These are phyloP conservation scores for Metschnikowia baotianmanensis DNA, from an alignment of 805 yeast genomes.

Conservation along the genomic window DNA sequence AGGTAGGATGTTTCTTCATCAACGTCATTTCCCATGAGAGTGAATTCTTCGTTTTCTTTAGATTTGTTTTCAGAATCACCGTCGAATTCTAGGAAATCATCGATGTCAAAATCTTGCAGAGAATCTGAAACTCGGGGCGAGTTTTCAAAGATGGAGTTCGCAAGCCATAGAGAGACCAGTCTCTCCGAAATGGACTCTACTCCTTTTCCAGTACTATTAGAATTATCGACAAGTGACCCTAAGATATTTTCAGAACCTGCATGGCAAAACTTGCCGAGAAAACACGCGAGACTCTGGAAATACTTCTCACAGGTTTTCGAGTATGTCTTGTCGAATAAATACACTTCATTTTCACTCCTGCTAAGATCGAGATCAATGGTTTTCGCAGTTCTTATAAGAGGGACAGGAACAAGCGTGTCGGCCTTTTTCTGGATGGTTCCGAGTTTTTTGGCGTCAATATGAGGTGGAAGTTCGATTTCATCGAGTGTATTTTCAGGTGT, in stretches of 20 bases:
- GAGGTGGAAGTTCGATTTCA: constrained; percentile 36
- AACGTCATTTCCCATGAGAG: too few relatives aligned
- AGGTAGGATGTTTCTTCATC: constrained; percentile 30
- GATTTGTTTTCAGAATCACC: constrained; percentile 3
- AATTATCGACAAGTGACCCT: constrained; percentile 13
- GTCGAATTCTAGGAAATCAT: constrained; percentile 22
- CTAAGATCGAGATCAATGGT: constrained; percentile 9
- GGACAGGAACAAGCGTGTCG: not conserved
- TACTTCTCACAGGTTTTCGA: constrained; percentile 22
- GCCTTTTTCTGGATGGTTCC: constrained; percentile 13
- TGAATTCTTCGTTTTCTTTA: too few relatives aligned
- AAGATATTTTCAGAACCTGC: constrained; percentile 7
- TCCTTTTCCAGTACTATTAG: not conserved
- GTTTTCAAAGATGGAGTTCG: constrained; percentile 21
- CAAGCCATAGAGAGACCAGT: constrained; percentile 32
- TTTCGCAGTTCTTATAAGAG: not conserved
- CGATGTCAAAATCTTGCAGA: constrained; percentile 8
- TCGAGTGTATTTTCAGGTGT: constrained; percentile 26
- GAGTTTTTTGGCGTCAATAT: constrained; percentile 33
- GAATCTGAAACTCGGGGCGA: not conserved
- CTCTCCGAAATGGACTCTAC: not conserved
- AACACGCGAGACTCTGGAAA: constrained; percentile 14
- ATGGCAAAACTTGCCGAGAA: constrained; percentile 8
- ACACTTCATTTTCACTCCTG: not conserved
- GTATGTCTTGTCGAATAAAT: constrained; percentile 19